Percentiles rank a stretch among this genome's conserved stretches.
These are phyloP conservation scores for Ramaria sp. DNA, from an alignment of 768 basidiomycete species.

Conservation along the genomic window DNA sequence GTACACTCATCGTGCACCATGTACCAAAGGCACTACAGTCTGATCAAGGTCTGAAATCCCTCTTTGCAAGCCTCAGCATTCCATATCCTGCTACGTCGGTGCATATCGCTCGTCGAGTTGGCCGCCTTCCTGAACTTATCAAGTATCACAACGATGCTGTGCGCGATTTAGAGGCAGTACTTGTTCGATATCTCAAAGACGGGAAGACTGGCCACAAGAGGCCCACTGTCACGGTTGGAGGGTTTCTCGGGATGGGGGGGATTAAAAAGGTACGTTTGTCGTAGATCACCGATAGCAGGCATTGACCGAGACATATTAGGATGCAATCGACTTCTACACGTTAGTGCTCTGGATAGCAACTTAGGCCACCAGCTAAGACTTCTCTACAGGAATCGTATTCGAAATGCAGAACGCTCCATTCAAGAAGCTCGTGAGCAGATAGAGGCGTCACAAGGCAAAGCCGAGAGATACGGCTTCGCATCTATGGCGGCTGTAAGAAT, in stretches of 20 bases:
- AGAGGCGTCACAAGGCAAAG: slow-evolving; percentile 45
- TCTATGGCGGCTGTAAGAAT: slow-evolving; percentile 65
- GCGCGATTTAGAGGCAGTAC: slow-evolving; percentile 77
- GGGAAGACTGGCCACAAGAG: slow-evolving; percentile 71
- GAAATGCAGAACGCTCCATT: slow-evolving; percentile 62
- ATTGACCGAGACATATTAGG: slow-evolving; percentile 21
- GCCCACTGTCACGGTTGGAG: slow-evolving; percentile 73
- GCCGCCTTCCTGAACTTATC: slow-evolving; percentile 80
- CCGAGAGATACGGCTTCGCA: slow-evolving; percentile 88
- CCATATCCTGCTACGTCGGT: slow-evolving; percentile 90
- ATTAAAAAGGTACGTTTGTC: slow-evolving; percentile 35
- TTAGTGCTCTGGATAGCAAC: slow-evolving; percentile 29
- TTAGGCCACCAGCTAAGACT: neutral
- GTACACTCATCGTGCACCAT: slow-evolving; percentile 74
- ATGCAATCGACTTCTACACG: slow-evolving; percentile 93
- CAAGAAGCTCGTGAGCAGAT: slow-evolving; percentile 65
- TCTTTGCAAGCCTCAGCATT: slow-evolving; percentile 65
- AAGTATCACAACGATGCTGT: slow-evolving; percentile 92
- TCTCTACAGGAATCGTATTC: slow-evolving; percentile 31
- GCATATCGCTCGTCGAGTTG: slow-evolving; percentile 80
- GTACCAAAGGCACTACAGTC: slow-evolving; percentile 75
- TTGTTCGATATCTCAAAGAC: slow-evolving; percentile 84
- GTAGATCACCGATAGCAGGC: neutral
- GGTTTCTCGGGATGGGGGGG: slow-evolving; percentile 75
- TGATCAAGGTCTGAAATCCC: slow-evolving; percentile 71